Evolutionary conservation across 176 grass and related monocot species (phyloP).

Genomic region (Oryza glumipatula): DNA sequence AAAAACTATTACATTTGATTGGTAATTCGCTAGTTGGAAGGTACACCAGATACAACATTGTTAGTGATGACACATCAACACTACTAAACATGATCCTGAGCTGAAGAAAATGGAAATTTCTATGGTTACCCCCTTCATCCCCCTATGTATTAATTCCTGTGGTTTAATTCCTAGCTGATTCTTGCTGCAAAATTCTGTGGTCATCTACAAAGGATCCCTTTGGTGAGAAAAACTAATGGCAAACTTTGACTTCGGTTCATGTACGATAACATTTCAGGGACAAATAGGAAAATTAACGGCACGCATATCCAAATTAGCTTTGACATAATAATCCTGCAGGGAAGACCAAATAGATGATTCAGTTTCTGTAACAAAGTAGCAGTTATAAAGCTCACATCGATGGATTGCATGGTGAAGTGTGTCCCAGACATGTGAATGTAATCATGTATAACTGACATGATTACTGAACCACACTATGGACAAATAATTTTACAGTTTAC

Average conservation of each 20-base stretch:
- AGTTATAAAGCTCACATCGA: not conserved
- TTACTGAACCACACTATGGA: constrained; percentile 28
- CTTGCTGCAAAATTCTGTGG: constrained; percentile 40
- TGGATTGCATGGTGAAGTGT: not conserved
- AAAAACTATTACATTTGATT: not conserved
- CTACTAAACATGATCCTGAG: not conserved
- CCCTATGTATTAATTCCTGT: constrained; percentile 5
- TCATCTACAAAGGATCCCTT: constrained; percentile 38
- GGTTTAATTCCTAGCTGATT: constrained; percentile 29
- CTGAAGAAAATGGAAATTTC: constrained; percentile 7
- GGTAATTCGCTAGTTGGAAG: not conserved
- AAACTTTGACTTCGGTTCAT: constrained; percentile 33
- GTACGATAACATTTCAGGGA: constrained; percentile 27
- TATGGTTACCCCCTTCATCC: not conserved
- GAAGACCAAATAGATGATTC: constrained; percentile 84
- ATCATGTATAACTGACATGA: constrained; percentile 17
- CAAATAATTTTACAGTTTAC: constrained; percentile 49
- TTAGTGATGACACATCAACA: constrained; percentile 3
- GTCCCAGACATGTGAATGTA: constrained; percentile 1
- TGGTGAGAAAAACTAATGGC: constrained; percentile 23
- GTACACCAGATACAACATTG: not conserved
- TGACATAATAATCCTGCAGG: constrained; percentile 89
- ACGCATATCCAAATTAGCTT: constrained; percentile 79
- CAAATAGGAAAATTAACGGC: constrained; percentile 34
- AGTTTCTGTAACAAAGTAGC: constrained; percentile 53